Evolutionary conservation across 1,284 basidiomycete genomes (phyloP).

Genomic region (Irpex lacteus): DNA sequence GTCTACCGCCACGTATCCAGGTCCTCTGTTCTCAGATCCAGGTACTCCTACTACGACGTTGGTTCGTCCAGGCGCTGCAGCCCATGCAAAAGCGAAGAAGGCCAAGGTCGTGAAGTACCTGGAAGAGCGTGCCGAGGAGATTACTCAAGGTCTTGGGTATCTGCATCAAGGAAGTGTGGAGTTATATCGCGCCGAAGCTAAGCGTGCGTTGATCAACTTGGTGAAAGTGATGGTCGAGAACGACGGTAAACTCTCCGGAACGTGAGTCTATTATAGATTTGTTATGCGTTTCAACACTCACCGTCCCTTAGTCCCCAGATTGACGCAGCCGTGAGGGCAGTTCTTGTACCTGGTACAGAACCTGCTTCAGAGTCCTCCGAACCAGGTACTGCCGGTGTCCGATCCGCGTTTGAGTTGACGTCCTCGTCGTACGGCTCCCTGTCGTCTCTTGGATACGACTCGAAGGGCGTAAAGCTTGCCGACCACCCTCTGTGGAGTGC

Average conservation of each 20-base stretch:
- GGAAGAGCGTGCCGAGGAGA: constrained; percentile 70
- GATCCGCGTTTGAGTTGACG: constrained; percentile 18
- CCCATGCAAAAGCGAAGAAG: constrained; percentile 81
- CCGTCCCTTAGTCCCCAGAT: constrained; percentile 53
- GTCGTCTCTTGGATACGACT: constrained; percentile 17
- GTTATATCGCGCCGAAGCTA: constrained; percentile 69
- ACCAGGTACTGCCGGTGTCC: constrained; percentile 15
- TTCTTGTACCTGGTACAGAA: constrained; percentile 60
- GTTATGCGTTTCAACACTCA: constrained; percentile 1
- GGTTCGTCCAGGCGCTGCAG: constrained; percentile 60
- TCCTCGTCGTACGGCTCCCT: constrained; percentile 21
- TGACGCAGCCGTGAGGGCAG: constrained; percentile 62
- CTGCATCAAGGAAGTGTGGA: constrained; percentile 51
- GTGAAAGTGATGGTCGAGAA: constrained; percentile 82
- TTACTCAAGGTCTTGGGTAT: constrained; percentile 76
- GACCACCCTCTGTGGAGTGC: constrained; percentile 45
- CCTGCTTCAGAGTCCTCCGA: constrained; percentile 22
- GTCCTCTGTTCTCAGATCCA: constrained; percentile 81
- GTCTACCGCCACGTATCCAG: constrained; percentile 69
- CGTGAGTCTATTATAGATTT: constrained; percentile 42
- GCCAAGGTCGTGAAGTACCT: constrained; percentile 78
- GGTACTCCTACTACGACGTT: constrained; percentile 63
- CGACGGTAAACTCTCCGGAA: constrained; percentile 82
- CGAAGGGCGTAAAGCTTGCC: constrained; percentile 22
- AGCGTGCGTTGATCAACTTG: constrained; percentile 72